Conservation (phyloP, 768 basidiomycete genomes). For the Gymnopilus dilepis region DNA sequence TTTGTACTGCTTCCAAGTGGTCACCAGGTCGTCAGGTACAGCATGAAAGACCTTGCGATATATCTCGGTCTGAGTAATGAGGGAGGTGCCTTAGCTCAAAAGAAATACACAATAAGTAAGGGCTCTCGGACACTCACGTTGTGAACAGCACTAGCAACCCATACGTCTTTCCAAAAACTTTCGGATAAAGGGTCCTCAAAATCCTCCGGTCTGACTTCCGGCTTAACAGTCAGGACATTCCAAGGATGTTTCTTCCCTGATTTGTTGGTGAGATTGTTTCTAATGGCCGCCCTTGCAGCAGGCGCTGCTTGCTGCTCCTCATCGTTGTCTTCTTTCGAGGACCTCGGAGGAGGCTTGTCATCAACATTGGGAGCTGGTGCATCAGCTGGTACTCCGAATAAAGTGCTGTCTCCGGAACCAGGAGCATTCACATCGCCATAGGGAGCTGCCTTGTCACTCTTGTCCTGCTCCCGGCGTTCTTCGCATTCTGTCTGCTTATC, state of each 20-base stretch:
- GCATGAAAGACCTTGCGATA: slow-evolving; percentile 95
- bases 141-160: slow-evolving; percentile 85
- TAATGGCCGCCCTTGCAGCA: slow-evolving; percentile 52
- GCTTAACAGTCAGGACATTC: slow-evolving; percentile 70
- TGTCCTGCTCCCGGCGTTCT: slow-evolving; percentile 4
- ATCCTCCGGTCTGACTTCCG: slow-evolving; percentile 71
- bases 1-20: slow-evolving; percentile 95
- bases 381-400: slow-evolving; percentile 62
- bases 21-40: slow-evolving; percentile 89
- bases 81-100: slow-evolving; percentile 22
- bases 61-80: slow-evolving; percentile 78
- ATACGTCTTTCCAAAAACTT: slow-evolving; percentile 87
- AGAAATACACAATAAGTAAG: slow-evolving; percentile 12
- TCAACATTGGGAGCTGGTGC: slow-evolving; percentile 46
- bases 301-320: slow-evolving; percentile 57
- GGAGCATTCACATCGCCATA: slow-evolving; percentile 33
- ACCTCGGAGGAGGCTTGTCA: slow-evolving; percentile 53
- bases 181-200: slow-evolving; percentile 92
- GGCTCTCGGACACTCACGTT: slow-evolving; percentile 63
- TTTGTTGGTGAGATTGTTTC: slow-evolving; percentile 60
- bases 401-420: slow-evolving; percentile 45
- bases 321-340: slow-evolving; percentile 43
- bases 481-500: slow-evolving; percentile 15
- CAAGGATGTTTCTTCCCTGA: slow-evolving; percentile 54
- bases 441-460: slow-evolving; percentile 2